Percentiles rank a stretch among this genome's conserved stretches.
Conservation (phyloP, 192 early-diverging fungal genomes). For the Entophlyctis helioformis region DNA sequence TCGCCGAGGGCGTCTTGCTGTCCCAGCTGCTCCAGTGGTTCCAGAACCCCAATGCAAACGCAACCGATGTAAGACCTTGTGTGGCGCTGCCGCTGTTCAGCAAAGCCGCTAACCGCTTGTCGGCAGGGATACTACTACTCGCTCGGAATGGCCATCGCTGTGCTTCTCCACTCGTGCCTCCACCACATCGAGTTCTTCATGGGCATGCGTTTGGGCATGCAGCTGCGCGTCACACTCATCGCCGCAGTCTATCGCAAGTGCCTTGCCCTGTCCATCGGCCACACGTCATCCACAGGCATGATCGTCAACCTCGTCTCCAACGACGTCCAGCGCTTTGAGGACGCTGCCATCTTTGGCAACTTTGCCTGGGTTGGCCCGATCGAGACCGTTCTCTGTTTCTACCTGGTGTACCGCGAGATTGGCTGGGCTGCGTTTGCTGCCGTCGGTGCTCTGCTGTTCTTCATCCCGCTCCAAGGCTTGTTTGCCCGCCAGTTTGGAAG, state of each 20-base stretch:
- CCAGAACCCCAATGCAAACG: no score
- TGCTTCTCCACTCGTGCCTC: no score
- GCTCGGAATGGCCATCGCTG: no score
- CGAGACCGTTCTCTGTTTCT: slow-evolving; percentile 17
- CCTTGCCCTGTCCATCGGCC: slow-evolving; percentile 19
- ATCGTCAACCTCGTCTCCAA: slow-evolving; percentile 37
- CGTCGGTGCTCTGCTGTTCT: slow-evolving; percentile 14
- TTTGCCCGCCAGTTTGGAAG: slow-evolving; percentile 20
- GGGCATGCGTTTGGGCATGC: slow-evolving; percentile 20
- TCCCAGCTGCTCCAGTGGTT: slow-evolving; percentile 32
- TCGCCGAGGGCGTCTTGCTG: slow-evolving; percentile 20
- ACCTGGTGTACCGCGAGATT: slow-evolving; percentile 33
- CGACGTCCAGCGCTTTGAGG: slow-evolving; percentile 42
- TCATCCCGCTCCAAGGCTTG: slow-evolving; percentile 32
- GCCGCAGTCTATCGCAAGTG: slow-evolving; percentile 31
- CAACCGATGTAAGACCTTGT: no score
- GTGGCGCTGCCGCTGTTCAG: no score
- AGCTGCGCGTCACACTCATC: slow-evolving; percentile 29
- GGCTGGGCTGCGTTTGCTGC: slow-evolving; percentile 23
- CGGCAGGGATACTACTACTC: no score
- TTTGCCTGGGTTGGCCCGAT: slow-evolving; percentile 33
- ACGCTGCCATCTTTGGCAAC: slow-evolving; percentile 24
- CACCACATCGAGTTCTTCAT: no score
- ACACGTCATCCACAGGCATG: slow-evolving; percentile 25
- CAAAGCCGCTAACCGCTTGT: no score